Percentiles rank a stretch among this genome's conserved stretches.
Conservation (phyloP, 2,329 filamentous ascomycete species). For the Aspergillus sp. region DNA sequence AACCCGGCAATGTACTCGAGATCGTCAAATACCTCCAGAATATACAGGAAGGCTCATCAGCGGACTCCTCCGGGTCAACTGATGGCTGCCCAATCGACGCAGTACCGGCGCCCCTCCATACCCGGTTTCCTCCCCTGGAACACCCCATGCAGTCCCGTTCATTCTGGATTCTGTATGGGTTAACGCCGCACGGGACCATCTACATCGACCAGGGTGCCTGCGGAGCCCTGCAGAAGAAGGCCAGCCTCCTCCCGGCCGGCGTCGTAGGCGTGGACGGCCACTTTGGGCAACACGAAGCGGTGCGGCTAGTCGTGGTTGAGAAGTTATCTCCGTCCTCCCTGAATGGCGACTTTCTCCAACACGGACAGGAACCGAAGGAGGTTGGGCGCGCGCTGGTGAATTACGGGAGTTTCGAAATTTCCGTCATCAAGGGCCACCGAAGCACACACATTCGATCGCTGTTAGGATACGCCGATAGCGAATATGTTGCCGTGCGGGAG, state of each 20-base stretch:
- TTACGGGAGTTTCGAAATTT: slow-evolving; percentile 78
- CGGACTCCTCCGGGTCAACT: slow-evolving; percentile 13
- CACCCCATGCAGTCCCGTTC: slow-evolving; percentile 85
- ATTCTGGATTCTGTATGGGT: slow-evolving; percentile 93
- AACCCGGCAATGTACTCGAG: slow-evolving; percentile 78
- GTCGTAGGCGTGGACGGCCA: slow-evolving; percentile 78
- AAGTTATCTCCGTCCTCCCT: slow-evolving; percentile 37
- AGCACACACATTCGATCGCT: slow-evolving; percentile 71
- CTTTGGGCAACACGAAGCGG: slow-evolving; percentile 88
- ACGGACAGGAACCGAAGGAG: slow-evolving; percentile 48
- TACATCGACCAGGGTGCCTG: slow-evolving; percentile 91
- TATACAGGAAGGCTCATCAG: slow-evolving; percentile 34
- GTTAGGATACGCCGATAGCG: slow-evolving; percentile 85
- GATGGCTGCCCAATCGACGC: slow-evolving; percentile 33
- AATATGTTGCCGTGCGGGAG: slow-evolving; percentile 83
- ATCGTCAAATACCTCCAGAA: slow-evolving; percentile 76
- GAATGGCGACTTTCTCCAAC: slow-evolving; percentile 31
- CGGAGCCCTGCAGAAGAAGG: slow-evolving; percentile 69
- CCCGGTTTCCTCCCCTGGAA: slow-evolving; percentile 76
- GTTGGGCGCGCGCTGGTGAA: slow-evolving; percentile 87
- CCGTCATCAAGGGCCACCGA: slow-evolving; percentile 70
- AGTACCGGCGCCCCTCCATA: slow-evolving; percentile 63
- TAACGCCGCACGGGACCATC: slow-evolving; percentile 78
- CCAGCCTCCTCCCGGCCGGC: slow-evolving; percentile 81
- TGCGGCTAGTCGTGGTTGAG: slow-evolving; percentile 73